These are phyloP conservation scores for Geosmithia putterillii DNA, from an alignment of 2,329 filamentous ascomycete genomes.

Conservation along the genomic window DNA sequence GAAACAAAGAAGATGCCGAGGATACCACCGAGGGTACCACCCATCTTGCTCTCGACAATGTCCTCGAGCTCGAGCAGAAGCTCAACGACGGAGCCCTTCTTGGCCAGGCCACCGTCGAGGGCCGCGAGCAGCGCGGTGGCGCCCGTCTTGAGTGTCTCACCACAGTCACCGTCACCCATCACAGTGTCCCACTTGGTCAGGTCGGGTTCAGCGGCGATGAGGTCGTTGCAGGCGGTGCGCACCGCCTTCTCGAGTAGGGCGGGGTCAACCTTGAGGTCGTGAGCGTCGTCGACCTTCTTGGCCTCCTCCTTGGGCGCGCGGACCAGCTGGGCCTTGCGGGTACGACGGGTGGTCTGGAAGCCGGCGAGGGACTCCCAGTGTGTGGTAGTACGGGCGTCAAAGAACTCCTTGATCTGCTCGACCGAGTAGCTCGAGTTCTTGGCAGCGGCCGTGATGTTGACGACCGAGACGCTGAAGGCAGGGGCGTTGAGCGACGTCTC, in stretches of 20 bases:
- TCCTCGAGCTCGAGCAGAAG: conserved; percentile 37
- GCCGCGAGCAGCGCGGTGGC: conserved; percentile 35
- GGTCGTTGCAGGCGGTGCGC: conserved; percentile 35
- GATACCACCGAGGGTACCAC: conserved; percentile 37
- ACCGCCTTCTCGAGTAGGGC: conserved; percentile 40
- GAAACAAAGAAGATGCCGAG: conserved; percentile 43
- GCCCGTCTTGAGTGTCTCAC: conserved; percentile 45
- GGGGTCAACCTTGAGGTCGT: conserved; percentile 38
- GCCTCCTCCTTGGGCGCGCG: conserved; percentile 18
- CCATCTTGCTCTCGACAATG: conserved; percentile 45
- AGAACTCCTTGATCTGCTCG: conserved; percentile 45
- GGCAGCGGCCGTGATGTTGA: conserved; percentile 42
- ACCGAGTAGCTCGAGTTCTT: conserved; percentile 29
- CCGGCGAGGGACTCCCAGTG: conserved; percentile 40
- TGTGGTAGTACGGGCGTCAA: conserved; percentile 52
- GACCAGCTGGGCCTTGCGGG: conserved; percentile 30
- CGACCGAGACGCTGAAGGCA: conserved; percentile 55
- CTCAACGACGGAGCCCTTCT: conserved; percentile 29
- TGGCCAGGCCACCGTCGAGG: conserved; percentile 24
- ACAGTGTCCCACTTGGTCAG: conserved; percentile 50
- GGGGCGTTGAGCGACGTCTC: conserved; percentile 64
- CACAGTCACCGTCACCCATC: conserved; percentile 45
- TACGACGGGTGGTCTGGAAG: conserved; percentile 21
- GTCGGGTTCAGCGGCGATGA: conserved; percentile 47
- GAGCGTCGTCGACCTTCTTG: conserved; percentile 22